These are phyloP conservation scores for Chamaenerion angustifolium DNA, from an alignment of 345 rosid genomes.

Conservation along the genomic window DNA sequence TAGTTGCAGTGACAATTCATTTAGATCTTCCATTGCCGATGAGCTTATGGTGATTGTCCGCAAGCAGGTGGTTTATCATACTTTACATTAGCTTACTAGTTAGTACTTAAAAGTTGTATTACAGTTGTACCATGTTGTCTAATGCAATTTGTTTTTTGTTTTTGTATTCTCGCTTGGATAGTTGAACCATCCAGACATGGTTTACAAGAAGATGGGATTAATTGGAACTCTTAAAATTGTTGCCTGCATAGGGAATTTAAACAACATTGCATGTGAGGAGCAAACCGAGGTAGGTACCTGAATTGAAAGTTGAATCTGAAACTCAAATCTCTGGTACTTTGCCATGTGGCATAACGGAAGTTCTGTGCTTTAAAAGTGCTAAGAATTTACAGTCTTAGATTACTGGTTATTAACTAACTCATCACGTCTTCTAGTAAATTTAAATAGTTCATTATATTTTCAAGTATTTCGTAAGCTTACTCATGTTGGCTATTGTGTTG, in stretches of 20 bases:
- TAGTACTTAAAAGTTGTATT: background rate
- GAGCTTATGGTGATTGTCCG: constrained; percentile 69
- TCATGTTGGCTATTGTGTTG: no score
- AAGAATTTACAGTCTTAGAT: no score
- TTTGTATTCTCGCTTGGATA: constrained; percentile 12
- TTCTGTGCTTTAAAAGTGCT: no score
- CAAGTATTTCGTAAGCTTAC: no score
- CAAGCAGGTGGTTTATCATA: constrained; percentile 47
- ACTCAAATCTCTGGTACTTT: no score
- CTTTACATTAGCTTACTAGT: background rate
- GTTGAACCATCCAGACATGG: constrained; percentile 64
- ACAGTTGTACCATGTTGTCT: background rate
- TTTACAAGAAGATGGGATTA: constrained; percentile 79
- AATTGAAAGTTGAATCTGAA: background rate
- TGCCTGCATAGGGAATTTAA: constrained; percentile 47
- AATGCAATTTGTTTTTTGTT: background rate
- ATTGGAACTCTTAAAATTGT: constrained; percentile 64
- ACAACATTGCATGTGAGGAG: constrained; percentile 20
- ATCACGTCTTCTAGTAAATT: no score
- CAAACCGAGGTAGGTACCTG: constrained; percentile 33
- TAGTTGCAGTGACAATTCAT: constrained; percentile 23
- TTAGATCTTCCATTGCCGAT: constrained; percentile 49
- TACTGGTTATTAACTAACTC: no score
- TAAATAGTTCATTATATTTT: no score
- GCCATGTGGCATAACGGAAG: no score